Base-by-base conservation (phyloP, 352 stramenopile species). In the Phytophthora agathidicida region DNA sequence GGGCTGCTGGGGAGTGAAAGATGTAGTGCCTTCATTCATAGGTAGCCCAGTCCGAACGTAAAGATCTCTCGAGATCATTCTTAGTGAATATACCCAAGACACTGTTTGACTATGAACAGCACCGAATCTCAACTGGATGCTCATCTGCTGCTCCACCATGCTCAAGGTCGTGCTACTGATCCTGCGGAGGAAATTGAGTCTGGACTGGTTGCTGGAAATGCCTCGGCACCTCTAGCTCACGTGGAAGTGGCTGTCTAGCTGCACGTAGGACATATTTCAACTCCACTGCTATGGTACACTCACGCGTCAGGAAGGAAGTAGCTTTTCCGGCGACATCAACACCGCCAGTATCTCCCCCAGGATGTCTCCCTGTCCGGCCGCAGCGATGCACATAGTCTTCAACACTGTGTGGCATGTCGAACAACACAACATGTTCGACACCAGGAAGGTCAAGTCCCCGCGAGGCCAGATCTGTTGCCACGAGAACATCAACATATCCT, bases 331-430 rank as follows among this genome's bases (percentile, higher is more conserved):
- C 19, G 2, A 53, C 45, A 36, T 53, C 46, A 9, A 56, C 69
- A 73, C 36, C 78, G 70, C 43, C 48, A 27, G 28, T 56, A 33
- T 54, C 53, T 7, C 39, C 57, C 36, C 56, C 39, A 45, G 56
- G 51, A 46, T 67, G 60, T 11, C 70, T 62, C 26, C 89, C 94
- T 45, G 75, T 88, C 28, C 81, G 79, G 19, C 81, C 81, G 33
- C 94, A 97, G 17, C 91, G 86, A 74, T 98, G 94, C 9, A 98
- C 74, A 71, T 98, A 96, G 52, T 92, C 77, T 46, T 97, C 91
- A 52, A 98, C 94, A 48, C 93, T 89, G 11, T 77, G 71, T 5
- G 94, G 91, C 69, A 97, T 96, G 57, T 98, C 91, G 37, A 96
- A 87, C 52, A 97, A 71, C 13, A 98, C 71, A 13, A 98, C 81